Conservation (phyloP, 139 green algal genomes). For the Closterium sp. region DNA sequence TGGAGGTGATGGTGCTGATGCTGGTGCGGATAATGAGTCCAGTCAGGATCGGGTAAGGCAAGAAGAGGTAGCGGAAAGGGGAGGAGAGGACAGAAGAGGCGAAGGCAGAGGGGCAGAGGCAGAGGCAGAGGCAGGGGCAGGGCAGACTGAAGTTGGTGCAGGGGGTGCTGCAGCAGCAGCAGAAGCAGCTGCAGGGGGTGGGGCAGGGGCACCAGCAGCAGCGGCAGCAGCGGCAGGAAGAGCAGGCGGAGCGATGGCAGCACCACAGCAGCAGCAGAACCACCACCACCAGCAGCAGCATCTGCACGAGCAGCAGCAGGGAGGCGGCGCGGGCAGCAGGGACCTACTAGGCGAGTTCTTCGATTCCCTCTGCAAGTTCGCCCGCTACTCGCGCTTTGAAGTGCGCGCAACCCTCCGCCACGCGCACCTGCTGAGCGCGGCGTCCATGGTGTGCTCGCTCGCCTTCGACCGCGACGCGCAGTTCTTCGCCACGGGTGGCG, state of each 20-base stretch:
- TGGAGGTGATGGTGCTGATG: constrained; percentile 4
- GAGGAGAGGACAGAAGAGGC: no score
- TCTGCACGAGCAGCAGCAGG: background rate
- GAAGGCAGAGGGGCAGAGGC: no score
- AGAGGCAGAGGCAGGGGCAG: no score
- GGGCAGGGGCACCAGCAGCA: no score
- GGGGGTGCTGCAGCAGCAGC: no score
- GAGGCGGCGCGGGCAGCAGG: background rate
- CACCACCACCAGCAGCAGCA: background rate
- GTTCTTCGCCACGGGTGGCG: constrained; percentile 85
- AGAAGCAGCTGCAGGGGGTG: no score
- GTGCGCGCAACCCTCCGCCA: constrained; percentile 59
- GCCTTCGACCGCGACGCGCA: constrained; percentile 85
- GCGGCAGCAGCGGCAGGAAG: constrained; percentile 28
- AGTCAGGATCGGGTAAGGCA: no score
- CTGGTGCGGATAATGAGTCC: no score
- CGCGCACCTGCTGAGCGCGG: constrained; percentile 56
- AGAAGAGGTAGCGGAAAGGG: no score
- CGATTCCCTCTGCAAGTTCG: constrained; percentile 60
- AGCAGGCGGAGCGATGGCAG: background rate
- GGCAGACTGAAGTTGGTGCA: no score
- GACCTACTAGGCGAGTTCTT: constrained; percentile 58
- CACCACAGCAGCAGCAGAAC: background rate
- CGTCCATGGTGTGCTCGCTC: constrained; percentile 77
- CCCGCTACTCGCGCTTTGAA: constrained; percentile 38